Percentiles rank a stretch among this genome's conserved stretches.
Conservation (phyloP, 495 filamentous ascomycete genomes). For the Podospora appendiculata region DNA sequence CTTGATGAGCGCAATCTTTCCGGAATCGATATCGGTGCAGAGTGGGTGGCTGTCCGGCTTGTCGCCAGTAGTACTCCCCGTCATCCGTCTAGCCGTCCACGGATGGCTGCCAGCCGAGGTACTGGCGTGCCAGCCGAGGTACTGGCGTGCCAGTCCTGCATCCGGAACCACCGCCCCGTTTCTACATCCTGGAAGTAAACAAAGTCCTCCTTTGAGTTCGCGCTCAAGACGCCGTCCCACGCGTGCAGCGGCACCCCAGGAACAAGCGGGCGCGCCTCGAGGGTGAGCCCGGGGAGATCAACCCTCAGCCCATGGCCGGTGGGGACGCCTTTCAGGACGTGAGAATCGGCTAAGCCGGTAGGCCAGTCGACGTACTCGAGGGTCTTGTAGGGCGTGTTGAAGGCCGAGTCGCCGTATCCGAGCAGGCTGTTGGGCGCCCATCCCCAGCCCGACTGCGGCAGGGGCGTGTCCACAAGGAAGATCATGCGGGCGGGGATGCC, state of each 20-base stretch:
- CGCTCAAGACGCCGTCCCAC: slow-evolving; percentile 1
- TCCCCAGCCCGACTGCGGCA: slow-evolving; percentile 8
- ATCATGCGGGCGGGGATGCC: slow-evolving; percentile 13
- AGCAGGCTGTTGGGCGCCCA: slow-evolving; percentile 14
- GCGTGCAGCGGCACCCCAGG: neutral
- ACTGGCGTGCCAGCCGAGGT: neutral
- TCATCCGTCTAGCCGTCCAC: neutral
- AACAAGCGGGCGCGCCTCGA: neutral
- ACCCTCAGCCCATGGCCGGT: neutral
- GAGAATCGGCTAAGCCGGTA: neutral
- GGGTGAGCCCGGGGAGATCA: neutral
- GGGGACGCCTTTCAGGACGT: neutral
- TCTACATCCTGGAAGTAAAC: neutral
- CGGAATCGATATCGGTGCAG: neutral
- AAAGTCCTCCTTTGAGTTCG: neutral
- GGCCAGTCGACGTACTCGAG: neutral
- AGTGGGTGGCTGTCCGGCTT: neutral
- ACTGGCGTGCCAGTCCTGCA: neutral
- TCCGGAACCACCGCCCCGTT: neutral
- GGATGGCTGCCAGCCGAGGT: neutral
- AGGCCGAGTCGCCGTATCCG: neutral
- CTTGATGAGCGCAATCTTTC: slow-evolving; percentile 2
- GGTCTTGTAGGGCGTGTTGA: neutral
- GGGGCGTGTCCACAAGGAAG: slow-evolving; percentile 12
- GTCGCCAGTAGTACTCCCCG: neutral